Evolutionary conservation across 1,139 yeast genomes (phyloP), one percentile per base, ranked within the genome.

Genomic region (Taiozyma sp.): DNA sequence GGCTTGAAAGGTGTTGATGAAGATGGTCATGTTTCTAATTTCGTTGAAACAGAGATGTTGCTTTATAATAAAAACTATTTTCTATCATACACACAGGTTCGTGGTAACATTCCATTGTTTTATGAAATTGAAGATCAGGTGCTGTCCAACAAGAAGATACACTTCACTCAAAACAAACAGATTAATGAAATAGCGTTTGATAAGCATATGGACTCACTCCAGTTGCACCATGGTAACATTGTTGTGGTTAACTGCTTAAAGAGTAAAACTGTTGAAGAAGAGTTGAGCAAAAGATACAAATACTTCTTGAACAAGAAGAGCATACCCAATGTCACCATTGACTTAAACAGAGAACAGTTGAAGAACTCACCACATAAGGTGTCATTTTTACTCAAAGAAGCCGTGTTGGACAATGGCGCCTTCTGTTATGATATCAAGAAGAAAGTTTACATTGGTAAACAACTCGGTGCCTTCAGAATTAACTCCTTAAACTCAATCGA

Each of bases 1-100:
- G 90, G 89, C 0, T 79, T 82, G 36, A 79, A 80, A 69, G 90
- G 92, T 22, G 75, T 85, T 54, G 90, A 84, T 64, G 91, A 85
- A 52, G 81, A 82, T 47, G 93, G 93, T 0, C 74, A 77, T 41
- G 87, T 83, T 7, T 75, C 91, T 1, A 84, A 83, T 59, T 83
- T 74, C 61, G 79, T 80, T 24, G 93, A 87, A 62, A 76, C 87
- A 1, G 93, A 87, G 63, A 63, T 84, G 8, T 75, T 86, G 4
- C 70, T 84, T 16, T 80, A 80, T 50, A 78, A 83, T 5, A 75
- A 76, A 39, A 66, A 67, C 16, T 77, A 74, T 55, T 75, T 83
- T 52, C 75, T 82, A 54, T 76, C 88, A 3, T 84, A 84, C 58
- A 75, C 81, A 1, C 76, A 83, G 47, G 68, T 84, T 1, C 65